Evolutionary conservation across 1,284 basidiomycete genomes (phyloP), one percentile per base, ranked within the genome.

Genomic region (Melampsora larici-populina): DNA sequence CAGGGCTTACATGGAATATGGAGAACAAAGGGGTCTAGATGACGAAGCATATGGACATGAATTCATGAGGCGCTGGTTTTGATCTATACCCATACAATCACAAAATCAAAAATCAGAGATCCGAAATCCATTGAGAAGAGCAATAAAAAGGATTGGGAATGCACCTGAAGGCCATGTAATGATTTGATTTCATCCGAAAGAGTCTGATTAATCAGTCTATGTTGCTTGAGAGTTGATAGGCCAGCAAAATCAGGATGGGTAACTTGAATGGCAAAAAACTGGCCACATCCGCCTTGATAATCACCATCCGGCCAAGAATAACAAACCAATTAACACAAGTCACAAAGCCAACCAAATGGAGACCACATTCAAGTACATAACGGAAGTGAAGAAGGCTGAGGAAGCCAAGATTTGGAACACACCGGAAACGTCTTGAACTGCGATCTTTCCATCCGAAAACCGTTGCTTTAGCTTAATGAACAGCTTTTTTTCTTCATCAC

Each of bases 231-330:
- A 48, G 90, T 92, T 0, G 92, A 85, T 48, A 98, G 84, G 18
- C 91, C 96, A 80, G 91, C 90, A 87, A 99, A 99, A 1, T 88
- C 88, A 24, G 89, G 85, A 78, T 92, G 94, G 3, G 91, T 89
- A 79, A 99, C 91, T 51, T 89, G 88, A 80, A 99, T 97, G 55
- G 94, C 92, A 83, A 97, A 99, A 85, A 99, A 99, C 2, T 91
- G 89, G 15, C 96, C 97, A 83, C 96, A 99, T 40, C 96, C 96
- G 75, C 95, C 94, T 96, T 80, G 1, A n/a, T n/a, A 17, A 24
- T 24, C 13, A 43, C 17, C 18, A 67, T 9, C 40, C 40, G 40
- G 1, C 5, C 40, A 43, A 43, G 40, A 13, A 43, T 9, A 1
- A 43, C 13, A 43, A 43, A 43, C 40, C 6, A 43, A 43, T 43